phyloP scores from a whole-genome alignment of 148 eudicot genomes.

The Oxyria digyna region DNA sequence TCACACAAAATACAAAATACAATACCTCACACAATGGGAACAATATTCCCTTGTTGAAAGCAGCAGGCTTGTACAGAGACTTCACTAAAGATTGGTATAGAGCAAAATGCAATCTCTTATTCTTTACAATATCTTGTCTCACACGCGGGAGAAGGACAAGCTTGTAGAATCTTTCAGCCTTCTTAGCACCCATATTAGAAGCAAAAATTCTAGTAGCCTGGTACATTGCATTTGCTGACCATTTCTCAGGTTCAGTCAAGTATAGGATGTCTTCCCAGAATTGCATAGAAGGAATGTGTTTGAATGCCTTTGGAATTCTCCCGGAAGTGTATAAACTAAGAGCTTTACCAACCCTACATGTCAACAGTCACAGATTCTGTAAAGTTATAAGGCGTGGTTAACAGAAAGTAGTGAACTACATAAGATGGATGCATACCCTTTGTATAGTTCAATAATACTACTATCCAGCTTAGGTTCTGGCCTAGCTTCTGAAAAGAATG shows the following conservation, averaged over 20 bases:
- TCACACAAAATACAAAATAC: not conserved
- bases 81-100: constrained; percentile 65
- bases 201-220: constrained; percentile 93
- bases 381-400: not conserved
- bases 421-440: constrained; percentile 35
- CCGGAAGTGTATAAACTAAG: constrained; percentile 66
- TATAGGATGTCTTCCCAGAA: constrained; percentile 80
- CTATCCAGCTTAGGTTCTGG: constrained; percentile 50
- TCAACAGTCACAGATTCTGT: not conserved
- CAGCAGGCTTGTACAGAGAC: constrained; percentile 86
- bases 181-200: constrained; percentile 68
- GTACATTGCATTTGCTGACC: constrained; percentile 79
- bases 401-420: not conserved
- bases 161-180: constrained; percentile 74
- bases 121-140: constrained; percentile 70
- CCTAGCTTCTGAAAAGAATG: constrained; percentile 26
- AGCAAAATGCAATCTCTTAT: constrained; percentile 72
- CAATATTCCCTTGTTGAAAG: constrained; percentile 87
- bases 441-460: constrained; percentile 55
- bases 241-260: constrained; percentile 86
- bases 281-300: constrained; percentile 49
- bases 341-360: constrained; percentile 66
- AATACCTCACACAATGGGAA: constrained; percentile 80
- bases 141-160: constrained; percentile 79
- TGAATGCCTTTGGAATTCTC: constrained; percentile 75